These are phyloP conservation scores for Protomyces pachydermus DNA, from an alignment of 1,139 yeast species.

Conservation along the genomic window DNA sequence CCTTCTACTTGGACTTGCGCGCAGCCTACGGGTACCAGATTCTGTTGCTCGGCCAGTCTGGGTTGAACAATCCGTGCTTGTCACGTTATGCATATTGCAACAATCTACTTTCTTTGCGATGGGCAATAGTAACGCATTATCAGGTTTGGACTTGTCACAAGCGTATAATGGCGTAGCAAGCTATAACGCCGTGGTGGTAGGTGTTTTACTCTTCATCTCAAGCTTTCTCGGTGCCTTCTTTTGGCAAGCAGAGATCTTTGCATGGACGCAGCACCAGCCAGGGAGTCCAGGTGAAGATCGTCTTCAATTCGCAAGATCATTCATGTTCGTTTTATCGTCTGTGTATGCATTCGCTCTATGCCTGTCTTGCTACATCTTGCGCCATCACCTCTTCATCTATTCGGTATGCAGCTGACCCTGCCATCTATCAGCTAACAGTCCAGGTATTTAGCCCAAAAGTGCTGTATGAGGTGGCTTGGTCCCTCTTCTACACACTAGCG, in stretches of 20 bases:
- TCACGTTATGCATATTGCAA: constrained; percentile 47
- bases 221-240: constrained; percentile 82
- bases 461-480: constrained; percentile 76
- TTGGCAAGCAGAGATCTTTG: constrained; percentile 51
- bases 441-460: constrained; percentile 78
- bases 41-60: constrained; percentile 31
- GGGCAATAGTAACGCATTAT: constrained; percentile 88
- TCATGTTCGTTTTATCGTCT: constrained; percentile 53
- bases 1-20: constrained; percentile 46
- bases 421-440: neutral
- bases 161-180: constrained; percentile 80
- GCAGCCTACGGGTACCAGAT: constrained; percentile 29
- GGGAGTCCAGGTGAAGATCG: neutral
- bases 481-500: constrained; percentile 32
- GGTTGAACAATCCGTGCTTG: constrained; percentile 34
- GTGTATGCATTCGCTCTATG: constrained; percentile 50
- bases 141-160: constrained; percentile 82
- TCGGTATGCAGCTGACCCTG: constrained; percentile 46
- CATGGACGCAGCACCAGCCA: constrained; percentile 32
- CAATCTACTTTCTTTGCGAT: constrained; percentile 75
- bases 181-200: constrained; percentile 69
- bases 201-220: constrained; percentile 68
- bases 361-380: constrained; percentile 64
- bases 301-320: constrained; percentile 34
- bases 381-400: constrained; percentile 92